These are phyloP conservation scores for Rhodosporidiobolus odoratus DNA, from an alignment of 768 basidiomycete genomes.

Conservation along the genomic window DNA sequence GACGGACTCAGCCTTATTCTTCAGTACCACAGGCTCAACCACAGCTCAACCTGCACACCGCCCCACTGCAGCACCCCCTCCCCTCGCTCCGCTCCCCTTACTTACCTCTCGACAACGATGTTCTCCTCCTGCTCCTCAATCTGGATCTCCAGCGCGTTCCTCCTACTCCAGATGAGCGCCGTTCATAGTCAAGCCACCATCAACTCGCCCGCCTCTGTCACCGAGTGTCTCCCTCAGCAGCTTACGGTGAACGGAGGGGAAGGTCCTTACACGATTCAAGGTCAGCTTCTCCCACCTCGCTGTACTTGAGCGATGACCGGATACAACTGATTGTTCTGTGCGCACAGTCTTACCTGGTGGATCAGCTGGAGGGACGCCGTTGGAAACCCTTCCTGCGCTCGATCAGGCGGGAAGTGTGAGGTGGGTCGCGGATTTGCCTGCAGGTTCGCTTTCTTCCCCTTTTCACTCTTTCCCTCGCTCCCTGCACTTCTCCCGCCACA, in stretches of 20 bases:
- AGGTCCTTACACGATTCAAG: slow-evolving; percentile 1
- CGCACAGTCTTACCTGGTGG: slow-evolving; percentile 15
- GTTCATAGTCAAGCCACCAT: not conserved
- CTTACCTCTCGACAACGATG: not conserved
- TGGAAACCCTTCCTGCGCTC: slow-evolving; percentile 3
- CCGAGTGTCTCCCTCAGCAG: slow-evolving; percentile 2
- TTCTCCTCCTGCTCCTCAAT: not conserved
- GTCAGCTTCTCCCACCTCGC: not conserved
- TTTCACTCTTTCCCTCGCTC: not conserved
- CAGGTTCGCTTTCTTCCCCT: not conserved
- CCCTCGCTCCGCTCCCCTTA: too few relatives aligned
- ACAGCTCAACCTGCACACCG: too few relatives aligned
- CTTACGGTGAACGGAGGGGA: slow-evolving; percentile 2
- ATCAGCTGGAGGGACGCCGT: not conserved
- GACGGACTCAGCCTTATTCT: not conserved
- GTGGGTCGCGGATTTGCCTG: not conserved
- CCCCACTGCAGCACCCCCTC: too few relatives aligned
- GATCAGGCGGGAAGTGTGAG: not conserved
- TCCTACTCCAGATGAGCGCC: not conserved
- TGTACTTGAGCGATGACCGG: not conserved
- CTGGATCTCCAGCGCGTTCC: not conserved
- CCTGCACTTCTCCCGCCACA: not conserved
- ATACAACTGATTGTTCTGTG: not conserved
- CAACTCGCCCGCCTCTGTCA: slow-evolving; percentile 1
- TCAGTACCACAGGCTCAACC: too few relatives aligned